Conservation (phyloP, 495 filamentous ascomycete species). For the Penicillium desertorum region DNA sequence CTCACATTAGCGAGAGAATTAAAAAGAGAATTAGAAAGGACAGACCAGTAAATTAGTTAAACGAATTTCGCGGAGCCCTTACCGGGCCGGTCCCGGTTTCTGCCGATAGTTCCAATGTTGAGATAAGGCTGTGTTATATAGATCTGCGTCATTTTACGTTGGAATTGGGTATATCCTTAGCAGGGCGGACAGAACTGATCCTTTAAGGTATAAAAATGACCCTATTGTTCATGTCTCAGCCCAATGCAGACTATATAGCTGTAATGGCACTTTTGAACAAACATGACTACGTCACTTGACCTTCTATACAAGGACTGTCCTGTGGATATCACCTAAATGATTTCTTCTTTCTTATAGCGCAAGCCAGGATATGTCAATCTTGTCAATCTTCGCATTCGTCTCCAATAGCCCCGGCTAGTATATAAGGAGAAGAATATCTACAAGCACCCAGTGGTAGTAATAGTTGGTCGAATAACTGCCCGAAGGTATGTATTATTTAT, state of each 20-base stretch:
- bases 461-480: too few species aligned
- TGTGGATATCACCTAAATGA: too few species aligned
- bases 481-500: too few species aligned
- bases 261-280: not conserved
- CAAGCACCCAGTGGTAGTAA: too few species aligned
- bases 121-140: not conserved
- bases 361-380: too few species aligned
- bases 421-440: too few species aligned
- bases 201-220: not conserved
- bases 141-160: not conserved
- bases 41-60: slow-evolving; percentile 13
- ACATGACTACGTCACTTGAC: not conserved
- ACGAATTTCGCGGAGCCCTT: slow-evolving; percentile 23
- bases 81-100: slow-evolving; percentile 27
- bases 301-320: too few species aligned
- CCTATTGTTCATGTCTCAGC: not conserved
- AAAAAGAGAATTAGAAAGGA: slow-evolving; percentile 6
- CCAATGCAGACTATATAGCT: not conserved
- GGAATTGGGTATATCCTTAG: not conserved
- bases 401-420: too few species aligned
- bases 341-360: too few species aligned
- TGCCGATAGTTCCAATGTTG: slow-evolving; percentile 24
- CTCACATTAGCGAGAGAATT: not conserved
- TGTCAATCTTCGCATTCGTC: too few species aligned
- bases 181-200: not conserved